Evolutionary conservation across 1,284 basidiomycete species (phyloP), one percentile per base, ranked within the genome.

Genomic region (Neotropicomus parvogracilis): DNA sequence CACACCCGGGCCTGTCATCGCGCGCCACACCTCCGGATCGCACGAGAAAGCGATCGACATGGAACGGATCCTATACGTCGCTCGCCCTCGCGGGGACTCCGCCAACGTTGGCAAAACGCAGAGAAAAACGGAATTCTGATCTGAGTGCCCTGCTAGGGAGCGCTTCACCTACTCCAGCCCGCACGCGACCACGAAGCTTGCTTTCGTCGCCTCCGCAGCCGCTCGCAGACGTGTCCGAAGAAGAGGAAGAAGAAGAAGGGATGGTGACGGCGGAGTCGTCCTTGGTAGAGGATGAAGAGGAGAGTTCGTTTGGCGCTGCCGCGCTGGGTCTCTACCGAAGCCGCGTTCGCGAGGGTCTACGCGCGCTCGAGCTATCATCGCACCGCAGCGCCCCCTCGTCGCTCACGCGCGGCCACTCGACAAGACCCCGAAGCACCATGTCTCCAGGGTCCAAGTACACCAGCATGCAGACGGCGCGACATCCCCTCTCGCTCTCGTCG

Each of bases 11-110:
- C 11, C 57, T 62, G 8, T 58, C 65, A 35, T 55, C 54, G 39
- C 66, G 58, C 13, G 52, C 58, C 3, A 52, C 56, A 8, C 62
- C 64, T 14, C 43, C 57, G 1, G 62, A 64, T 19, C 54, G 64
- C 13, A 55, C 63, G 42, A 70, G 70, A 58, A 88, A 88, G 57
- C 76, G 85, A 14, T 75, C 79, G 14, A 88, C 85, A 0, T 90
- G 87, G 87, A 86, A 78, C 52, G 84, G 85, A 24, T 75, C 80
- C 2, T 81, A 84, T 52, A 62, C 73, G 6, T 72, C 74, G 11
- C 68, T 80, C 9, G 73, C 74, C 4, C 65, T 63, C 4, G 67
- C 72, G 4, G 73, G 74, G 11, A 73, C 74, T 52, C 74, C 78
- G 6, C 70, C 66, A 0, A 65, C 66, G 28, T 52, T 51, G 19